Conservation (phyloP, 2,329 filamentous ascomycete species). For the Chaetothyriales sp. region DNA sequence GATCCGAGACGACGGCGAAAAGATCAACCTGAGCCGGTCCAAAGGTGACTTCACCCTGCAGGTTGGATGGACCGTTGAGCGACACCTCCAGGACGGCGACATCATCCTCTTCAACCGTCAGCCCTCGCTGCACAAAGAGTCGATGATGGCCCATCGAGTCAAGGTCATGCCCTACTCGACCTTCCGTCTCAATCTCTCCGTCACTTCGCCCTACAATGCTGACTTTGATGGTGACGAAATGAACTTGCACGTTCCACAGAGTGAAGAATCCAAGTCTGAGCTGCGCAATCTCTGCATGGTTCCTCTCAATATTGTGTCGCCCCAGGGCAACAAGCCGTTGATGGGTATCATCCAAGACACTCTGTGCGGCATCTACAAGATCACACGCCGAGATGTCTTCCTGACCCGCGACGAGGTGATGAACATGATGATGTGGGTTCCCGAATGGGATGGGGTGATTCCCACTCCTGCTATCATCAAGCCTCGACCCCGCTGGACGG, state of each 20-base stretch:
- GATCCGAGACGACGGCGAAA: slow-evolving; percentile 79
- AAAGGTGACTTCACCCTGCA: slow-evolving; percentile 77
- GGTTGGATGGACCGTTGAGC: slow-evolving; percentile 97
- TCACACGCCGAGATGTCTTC: slow-evolving; percentile 85
- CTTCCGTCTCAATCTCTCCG: slow-evolving; percentile 91
- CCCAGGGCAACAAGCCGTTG: slow-evolving; percentile 85
- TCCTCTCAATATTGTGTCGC: slow-evolving; percentile 95
- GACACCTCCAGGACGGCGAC: slow-evolving; percentile 88
- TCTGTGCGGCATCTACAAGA: slow-evolving; percentile 89
- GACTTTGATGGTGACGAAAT: slow-evolving; percentile 99
- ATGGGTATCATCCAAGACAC: slow-evolving; percentile 99
- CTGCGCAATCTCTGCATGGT: slow-evolving; percentile 91
- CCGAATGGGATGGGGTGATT: slow-evolving; percentile 90
- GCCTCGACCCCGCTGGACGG: slow-evolving; percentile 85
- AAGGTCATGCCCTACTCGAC: slow-evolving; percentile 98
- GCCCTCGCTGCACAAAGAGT: slow-evolving; percentile 96
- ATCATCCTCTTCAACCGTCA: slow-evolving; percentile 99
- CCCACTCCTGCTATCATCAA: slow-evolving; percentile 88
- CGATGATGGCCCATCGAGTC: slow-evolving; percentile 98
- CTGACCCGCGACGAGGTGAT: slow-evolving; percentile 81
- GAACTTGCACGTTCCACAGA: slow-evolving; percentile 98
- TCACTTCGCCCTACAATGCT: slow-evolving; percentile 97
- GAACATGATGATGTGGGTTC: slow-evolving; percentile 95
- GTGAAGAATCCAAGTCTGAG: slow-evolving; percentile 90
- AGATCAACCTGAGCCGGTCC: slow-evolving; percentile 88